A percentile compares a stretch with the other conserved stretches of the same genome.
These are phyloP conservation scores for Paramyrothecium sp. DNA, from an alignment of 2,329 filamentous ascomycete species.

Conservation along the genomic window DNA sequence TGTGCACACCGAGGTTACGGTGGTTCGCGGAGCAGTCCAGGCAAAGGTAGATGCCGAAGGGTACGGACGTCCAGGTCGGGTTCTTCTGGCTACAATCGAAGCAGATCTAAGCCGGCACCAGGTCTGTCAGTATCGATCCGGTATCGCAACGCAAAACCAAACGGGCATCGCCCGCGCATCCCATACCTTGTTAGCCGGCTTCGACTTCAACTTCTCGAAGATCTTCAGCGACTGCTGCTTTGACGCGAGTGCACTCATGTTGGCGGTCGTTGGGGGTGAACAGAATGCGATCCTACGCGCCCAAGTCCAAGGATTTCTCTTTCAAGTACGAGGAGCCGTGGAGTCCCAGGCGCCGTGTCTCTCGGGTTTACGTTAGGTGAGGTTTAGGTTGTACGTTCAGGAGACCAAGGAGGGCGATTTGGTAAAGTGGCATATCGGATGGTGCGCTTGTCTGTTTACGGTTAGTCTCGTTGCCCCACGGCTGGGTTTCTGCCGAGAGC, in stretches of 20 bases:
- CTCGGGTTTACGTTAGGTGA: background rate
- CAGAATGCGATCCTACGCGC: slow-evolving; percentile 2
- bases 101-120: slow-evolving; percentile 65
- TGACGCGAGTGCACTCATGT: slow-evolving; percentile 69
- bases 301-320: background rate
- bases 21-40: slow-evolving; percentile 97
- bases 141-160: background rate
- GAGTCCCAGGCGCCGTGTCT: background rate
- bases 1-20: slow-evolving; percentile 96
- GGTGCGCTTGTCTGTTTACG: slow-evolving; percentile 32
- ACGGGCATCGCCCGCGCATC: background rate
- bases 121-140: slow-evolving; percentile 11
- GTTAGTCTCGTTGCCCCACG: slow-evolving; percentile 22
- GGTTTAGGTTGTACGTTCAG: slow-evolving; percentile 23
- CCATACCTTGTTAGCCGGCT: slow-evolving; percentile 88
- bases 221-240: slow-evolving; percentile 96
- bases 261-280: slow-evolving; percentile 28
- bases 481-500: slow-evolving; percentile 33
- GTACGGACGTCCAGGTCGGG: slow-evolving; percentile 96
- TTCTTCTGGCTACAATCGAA: slow-evolving; percentile 98
- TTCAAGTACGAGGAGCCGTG: background rate
- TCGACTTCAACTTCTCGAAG: slow-evolving; percentile 95
- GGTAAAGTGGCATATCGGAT: slow-evolving; percentile 41
- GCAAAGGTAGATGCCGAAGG: slow-evolving; percentile 96
- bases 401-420: slow-evolving; percentile 30